phyloP scores from a whole-genome alignment of 257 asterid genomes.

The Scutellaria galericulata region DNA sequence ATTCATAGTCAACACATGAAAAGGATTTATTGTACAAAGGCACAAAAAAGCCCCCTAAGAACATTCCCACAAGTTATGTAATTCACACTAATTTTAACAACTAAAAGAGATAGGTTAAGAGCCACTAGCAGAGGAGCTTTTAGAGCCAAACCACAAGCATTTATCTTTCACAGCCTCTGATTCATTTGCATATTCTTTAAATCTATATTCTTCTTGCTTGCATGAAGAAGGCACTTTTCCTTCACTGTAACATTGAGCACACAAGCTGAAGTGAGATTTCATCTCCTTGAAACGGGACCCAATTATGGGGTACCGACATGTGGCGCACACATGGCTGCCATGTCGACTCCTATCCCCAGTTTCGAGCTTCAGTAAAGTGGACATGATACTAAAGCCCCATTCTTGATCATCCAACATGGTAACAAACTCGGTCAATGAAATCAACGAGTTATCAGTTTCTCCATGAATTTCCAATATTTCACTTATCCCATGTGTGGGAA shows the following conservation, averaged over 20 bases:
- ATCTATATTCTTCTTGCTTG: conserved; percentile 85
- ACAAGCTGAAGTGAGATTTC: conserved; percentile 75
- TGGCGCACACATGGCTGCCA: conserved; percentile 79
- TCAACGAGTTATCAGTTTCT: conserved; percentile 56
- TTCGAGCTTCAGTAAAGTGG: conserved; percentile 80
- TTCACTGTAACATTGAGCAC: conserved; percentile 86
- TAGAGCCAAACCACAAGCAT: conserved; percentile 87
- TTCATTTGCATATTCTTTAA: conserved; percentile 84
- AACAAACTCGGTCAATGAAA: conserved; percentile 65
- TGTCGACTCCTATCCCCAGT: conserved; percentile 89
- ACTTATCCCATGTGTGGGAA: conserved; percentile 80
- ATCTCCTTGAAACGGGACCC: conserved; percentile 95
- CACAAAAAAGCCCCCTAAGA: conserved; percentile 34
- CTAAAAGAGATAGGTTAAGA: conserved; percentile 42
- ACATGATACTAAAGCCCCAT: conserved; percentile 88
- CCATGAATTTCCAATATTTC: conserved; percentile 87
- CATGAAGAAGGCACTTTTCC: conserved; percentile 80
- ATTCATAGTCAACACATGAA: conserved; percentile 40
- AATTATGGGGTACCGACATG: conserved; percentile 84
- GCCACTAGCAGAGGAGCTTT: conserved; percentile 58
- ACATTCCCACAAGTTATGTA: conserved; percentile 43
- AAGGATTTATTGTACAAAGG: conserved; percentile 57
- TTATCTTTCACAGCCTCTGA: conserved; percentile 89
- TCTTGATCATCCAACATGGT: conserved; percentile 89
- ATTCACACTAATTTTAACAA: conserved; percentile 49